Conservation (phyloP, 139 green algal genomes). For the Micractinium sp. region DNA sequence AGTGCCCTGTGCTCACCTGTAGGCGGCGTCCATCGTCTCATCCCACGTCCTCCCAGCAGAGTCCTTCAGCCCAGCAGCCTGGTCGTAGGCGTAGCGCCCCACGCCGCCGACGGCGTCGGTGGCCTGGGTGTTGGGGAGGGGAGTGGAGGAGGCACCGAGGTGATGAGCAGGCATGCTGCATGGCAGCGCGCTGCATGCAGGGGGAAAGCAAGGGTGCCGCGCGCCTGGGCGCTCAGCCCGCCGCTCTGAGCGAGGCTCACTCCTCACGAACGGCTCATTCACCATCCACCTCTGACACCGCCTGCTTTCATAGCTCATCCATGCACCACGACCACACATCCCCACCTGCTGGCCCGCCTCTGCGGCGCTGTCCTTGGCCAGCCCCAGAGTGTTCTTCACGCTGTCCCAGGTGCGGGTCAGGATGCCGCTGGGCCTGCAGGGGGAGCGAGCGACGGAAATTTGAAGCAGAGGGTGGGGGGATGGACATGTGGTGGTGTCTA, state of each 20-base stretch:
- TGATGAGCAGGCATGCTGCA: too few relatives aligned
- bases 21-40: conserved; percentile 18
- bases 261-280: too few relatives aligned
- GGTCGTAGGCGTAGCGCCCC: conserved; percentile 22
- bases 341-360: not conserved
- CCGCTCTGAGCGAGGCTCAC: too few relatives aligned
- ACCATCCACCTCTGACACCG: too few relatives aligned
- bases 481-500: too few relatives aligned
- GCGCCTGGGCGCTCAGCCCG: too few relatives aligned
- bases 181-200: not conserved
- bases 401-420: conserved; percentile 20
- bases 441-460: not conserved
- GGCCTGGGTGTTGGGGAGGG: not conserved
- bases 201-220: not conserved
- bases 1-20: not conserved
- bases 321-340: too few relatives aligned
- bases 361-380: not conserved
- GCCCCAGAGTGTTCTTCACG: conserved; percentile 1
- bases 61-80: conserved; percentile 38
- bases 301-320: too few relatives aligned
- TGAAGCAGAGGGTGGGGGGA: not conserved
- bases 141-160: too few relatives aligned
- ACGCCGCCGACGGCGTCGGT: not conserved
- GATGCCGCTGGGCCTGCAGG: conserved; percentile 3
- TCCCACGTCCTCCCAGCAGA: conserved; percentile 38